Evolutionary conservation across 306 rosid genomes (phyloP).

Genomic region (Gynostemma pentaphyllum): DNA sequence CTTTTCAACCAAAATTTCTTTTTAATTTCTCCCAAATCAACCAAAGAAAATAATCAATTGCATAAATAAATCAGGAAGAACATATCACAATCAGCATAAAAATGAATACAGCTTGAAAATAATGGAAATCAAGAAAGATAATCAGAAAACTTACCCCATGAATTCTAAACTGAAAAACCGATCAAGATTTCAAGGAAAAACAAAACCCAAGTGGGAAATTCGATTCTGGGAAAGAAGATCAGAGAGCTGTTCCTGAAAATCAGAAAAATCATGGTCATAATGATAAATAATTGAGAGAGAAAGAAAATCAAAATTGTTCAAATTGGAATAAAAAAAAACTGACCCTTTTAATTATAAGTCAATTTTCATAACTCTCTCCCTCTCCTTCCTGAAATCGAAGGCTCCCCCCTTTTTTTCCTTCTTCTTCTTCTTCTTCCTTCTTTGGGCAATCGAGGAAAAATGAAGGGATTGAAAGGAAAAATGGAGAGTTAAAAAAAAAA

Average conservation of each 20-base stretch:
- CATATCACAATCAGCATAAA: background rate
- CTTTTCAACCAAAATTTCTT: background rate
- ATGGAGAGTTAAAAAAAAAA: background rate
- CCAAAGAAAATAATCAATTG: background rate
- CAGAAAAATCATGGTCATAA: conserved; percentile 5
- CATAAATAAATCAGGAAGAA: background rate
- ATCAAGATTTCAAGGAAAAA: conserved; percentile 5
- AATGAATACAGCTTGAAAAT: background rate
- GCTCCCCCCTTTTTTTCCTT: background rate
- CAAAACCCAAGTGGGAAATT: conserved; percentile 10
- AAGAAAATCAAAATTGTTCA: background rate
- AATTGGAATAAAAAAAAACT: background rate
- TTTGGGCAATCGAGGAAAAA: background rate
- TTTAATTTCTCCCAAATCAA: background rate
- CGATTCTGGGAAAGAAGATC: conserved; percentile 23
- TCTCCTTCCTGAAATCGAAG: conserved; percentile 16
- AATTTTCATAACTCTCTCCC: background rate
- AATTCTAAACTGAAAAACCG: conserved; percentile 26
- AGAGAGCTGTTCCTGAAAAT: conserved; percentile 16
- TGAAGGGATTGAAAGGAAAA: background rate
- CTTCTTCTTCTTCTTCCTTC: conserved; percentile 5
- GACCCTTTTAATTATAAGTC: conserved; percentile 10
- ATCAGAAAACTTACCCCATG: conserved; percentile 47
- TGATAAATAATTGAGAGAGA: background rate
- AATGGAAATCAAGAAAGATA: background rate